A percentile compares a stretch with the other conserved stretches of the same genome.
Conservation (phyloP, 768 basidiomycete genomes). For the Pleurotus eryngii region DNA sequence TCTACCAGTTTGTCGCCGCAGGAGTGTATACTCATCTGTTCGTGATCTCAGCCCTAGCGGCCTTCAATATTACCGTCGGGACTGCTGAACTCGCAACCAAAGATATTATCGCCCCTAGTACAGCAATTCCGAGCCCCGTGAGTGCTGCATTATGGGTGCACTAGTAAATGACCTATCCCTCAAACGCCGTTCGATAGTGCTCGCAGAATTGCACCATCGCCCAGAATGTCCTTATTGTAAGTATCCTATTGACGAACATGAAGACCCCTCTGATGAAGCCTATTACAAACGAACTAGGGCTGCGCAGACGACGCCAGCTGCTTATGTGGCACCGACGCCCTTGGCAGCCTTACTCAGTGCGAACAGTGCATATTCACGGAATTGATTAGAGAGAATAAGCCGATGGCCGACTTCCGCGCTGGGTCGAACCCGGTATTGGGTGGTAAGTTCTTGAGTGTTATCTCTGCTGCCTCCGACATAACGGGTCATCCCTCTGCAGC, state of each 20-base stretch:
- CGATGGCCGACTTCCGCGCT: slow-evolving; percentile 45
- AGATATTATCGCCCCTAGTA: neutral
- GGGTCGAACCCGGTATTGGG: slow-evolving; percentile 59
- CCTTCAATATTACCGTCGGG: slow-evolving; percentile 8
- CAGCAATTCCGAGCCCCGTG: too few relatives aligned
- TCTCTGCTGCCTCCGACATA: neutral
- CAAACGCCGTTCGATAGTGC: neutral
- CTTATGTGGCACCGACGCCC: slow-evolving; percentile 46
- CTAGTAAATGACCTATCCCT: too few relatives aligned
- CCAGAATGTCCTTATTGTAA: slow-evolving; percentile 7
- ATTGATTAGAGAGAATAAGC: slow-evolving; percentile 48
- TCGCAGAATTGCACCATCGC: neutral
- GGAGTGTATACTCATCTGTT: neutral
- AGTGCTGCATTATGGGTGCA: too few relatives aligned
- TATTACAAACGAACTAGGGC: neutral
- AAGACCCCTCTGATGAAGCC: slow-evolving; percentile 33
- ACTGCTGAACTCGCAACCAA: slow-evolving; percentile 1
- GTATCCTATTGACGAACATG: slow-evolving; percentile 4
- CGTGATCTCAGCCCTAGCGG: slow-evolving; percentile 6
- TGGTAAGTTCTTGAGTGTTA: slow-evolving; percentile 34
- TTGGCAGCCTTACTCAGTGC: slow-evolving; percentile 44
- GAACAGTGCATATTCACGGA: slow-evolving; percentile 66
- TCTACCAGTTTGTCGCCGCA: neutral
- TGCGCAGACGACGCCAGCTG: slow-evolving; percentile 51
- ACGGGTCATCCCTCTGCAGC: slow-evolving; percentile 30